Percentiles rank a stretch among this genome's conserved stretches.
Conservation (phyloP, 345 rosid species). For the Hibiscus syriacus region DNA sequence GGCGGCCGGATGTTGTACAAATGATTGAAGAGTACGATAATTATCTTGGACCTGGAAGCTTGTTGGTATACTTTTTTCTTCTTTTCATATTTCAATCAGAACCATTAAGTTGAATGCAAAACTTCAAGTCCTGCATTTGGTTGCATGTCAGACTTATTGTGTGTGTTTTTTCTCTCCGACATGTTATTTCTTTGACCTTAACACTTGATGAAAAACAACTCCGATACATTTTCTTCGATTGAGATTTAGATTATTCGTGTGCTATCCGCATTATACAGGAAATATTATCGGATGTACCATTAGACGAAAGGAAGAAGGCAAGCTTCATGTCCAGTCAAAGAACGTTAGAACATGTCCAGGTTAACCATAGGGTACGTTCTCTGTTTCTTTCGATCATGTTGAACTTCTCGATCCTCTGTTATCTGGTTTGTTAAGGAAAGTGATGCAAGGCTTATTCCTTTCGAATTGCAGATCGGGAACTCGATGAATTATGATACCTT, state of each 20-base stretch:
- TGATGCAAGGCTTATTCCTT: slow-evolving; percentile 1
- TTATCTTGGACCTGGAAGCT: slow-evolving; percentile 94
- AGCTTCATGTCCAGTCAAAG: slow-evolving; percentile 28
- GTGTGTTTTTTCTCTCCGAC: background rate
- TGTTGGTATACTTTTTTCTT: slow-evolving; percentile 48
- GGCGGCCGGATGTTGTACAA: slow-evolving; percentile 85
- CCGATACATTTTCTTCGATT: background rate
- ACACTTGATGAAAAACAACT: background rate
- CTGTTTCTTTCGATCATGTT: background rate
- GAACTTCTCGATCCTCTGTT: background rate
- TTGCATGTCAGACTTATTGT: background rate
- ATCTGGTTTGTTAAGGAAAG: background rate
- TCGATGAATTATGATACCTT: slow-evolving; percentile 70
- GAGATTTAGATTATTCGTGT: slow-evolving; percentile 6
- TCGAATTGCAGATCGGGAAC: slow-evolving; percentile 70
- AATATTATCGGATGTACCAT: slow-evolving; percentile 81
- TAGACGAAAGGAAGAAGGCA: slow-evolving; percentile 58
- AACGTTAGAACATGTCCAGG: slow-evolving; percentile 49
- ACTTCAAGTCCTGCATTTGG: background rate
- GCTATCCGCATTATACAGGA: slow-evolving; percentile 40
- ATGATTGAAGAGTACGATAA: slow-evolving; percentile 91
- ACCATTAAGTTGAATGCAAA: background rate
- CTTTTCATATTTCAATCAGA: background rate
- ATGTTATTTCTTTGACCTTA: background rate
- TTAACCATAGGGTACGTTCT: slow-evolving; percentile 60